These are phyloP conservation scores for Solanum hybrid DNA, from an alignment of 305 asterid species.

Conservation along the genomic window DNA sequence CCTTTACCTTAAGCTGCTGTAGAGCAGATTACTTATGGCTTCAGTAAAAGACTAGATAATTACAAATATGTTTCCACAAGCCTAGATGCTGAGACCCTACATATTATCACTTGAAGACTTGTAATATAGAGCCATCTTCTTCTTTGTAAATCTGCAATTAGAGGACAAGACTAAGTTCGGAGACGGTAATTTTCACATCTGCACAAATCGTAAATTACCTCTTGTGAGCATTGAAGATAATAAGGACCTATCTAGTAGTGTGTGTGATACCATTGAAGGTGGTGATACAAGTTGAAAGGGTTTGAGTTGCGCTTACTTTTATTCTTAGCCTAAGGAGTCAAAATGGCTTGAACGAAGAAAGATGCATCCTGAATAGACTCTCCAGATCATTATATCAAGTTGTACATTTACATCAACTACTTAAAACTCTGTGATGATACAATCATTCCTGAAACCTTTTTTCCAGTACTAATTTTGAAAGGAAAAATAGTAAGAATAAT, in stretches of 20 bases:
- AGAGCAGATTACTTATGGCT: background rate
- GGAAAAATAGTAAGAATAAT: background rate
- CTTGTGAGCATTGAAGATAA: background rate
- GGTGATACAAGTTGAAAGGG: background rate
- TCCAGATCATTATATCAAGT: background rate
- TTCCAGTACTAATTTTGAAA: background rate
- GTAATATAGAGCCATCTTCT: background rate
- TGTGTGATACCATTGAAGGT: background rate
- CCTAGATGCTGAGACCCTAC: background rate
- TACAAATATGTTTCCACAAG: background rate
- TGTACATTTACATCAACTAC: background rate
- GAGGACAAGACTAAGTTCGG: conserved; percentile 1
- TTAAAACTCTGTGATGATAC: background rate
- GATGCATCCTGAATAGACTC: background rate
- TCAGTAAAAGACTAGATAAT: background rate
- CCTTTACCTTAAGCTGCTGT: background rate
- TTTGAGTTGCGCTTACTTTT: background rate
- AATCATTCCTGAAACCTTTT: background rate
- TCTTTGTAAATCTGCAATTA: background rate
- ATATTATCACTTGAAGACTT: background rate
- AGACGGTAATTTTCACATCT: background rate
- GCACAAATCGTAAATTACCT: background rate
- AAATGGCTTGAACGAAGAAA: background rate
- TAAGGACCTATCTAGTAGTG: background rate
- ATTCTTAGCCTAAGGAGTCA: background rate